Percentiles rank a stretch among this genome's conserved stretches.
Evolutionary conservation across 169 alveolate genomes (phyloP).

Genomic region (Plasmodium relictum): DNA sequence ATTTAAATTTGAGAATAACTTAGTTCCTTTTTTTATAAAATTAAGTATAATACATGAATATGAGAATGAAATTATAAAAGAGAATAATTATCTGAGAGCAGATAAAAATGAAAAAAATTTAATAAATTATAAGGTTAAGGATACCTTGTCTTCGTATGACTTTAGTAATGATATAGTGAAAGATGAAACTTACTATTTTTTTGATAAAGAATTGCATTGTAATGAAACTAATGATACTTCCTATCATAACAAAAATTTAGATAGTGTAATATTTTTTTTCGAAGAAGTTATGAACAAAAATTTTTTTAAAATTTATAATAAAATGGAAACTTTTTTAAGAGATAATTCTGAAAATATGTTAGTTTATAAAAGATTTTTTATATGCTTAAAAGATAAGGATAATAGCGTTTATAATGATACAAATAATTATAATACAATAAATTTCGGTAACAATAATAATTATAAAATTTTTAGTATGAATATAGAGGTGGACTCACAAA

Average conservation of each 20-base stretch:
- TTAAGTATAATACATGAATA: conserved; percentile 16
- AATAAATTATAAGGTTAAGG: background rate
- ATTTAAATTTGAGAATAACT: conserved; percentile 15
- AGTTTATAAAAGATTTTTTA: conserved; percentile 26
- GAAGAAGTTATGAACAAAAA: conserved; percentile 12
- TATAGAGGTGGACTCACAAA: conserved; percentile 9
- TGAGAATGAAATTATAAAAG: background rate
- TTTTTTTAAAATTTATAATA: background rate
- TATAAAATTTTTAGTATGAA: conserved; percentile 9
- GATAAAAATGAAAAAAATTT: background rate
- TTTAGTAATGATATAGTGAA: background rate
- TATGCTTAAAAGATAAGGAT: conserved; percentile 7
- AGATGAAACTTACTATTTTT: conserved; percentile 2
- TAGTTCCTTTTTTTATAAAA: conserved; percentile 3
- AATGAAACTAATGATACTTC: background rate
- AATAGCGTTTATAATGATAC: background rate
- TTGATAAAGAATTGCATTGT: conserved; percentile 26
- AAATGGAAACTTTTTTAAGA: background rate
- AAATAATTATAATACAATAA: background rate
- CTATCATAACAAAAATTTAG: conserved; percentile 8
- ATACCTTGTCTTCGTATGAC: background rate
- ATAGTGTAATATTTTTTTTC: conserved; percentile 7
- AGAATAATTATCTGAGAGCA: background rate
- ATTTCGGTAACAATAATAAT: background rate
- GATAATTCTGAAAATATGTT: conserved; percentile 2